Percentiles rank a stretch among this genome's conserved stretches.
Conservation (phyloP, 208 protist species). For the Naegleria fowleri region DNA sequence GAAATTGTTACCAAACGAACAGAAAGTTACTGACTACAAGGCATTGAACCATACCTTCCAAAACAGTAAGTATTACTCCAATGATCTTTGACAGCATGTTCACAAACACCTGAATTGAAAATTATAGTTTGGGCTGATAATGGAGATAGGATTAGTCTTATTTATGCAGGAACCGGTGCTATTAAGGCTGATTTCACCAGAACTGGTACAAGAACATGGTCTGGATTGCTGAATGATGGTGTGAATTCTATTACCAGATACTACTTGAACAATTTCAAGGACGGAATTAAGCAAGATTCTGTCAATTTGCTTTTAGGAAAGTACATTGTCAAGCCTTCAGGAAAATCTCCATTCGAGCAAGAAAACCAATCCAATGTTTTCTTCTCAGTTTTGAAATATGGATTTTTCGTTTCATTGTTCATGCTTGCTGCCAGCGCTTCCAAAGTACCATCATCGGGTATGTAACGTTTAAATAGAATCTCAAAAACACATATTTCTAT, state of each 20-base stretch:
- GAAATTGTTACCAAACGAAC: not conserved
- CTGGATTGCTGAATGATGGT: slow-evolving; percentile 67
- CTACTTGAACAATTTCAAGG: slow-evolving; percentile 71
- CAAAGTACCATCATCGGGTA: not conserved
- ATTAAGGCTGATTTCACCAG: slow-evolving; percentile 36
- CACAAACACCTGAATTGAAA: not conserved
- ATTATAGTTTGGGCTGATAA: slow-evolving; percentile 34
- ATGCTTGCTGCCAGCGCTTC: not conserved
- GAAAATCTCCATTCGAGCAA: not conserved
- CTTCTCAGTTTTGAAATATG: not conserved
- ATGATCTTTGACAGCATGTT: not conserved
- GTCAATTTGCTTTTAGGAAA: slow-evolving; percentile 73
- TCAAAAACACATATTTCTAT: too few species aligned
- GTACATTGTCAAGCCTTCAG: slow-evolving; percentile 39
- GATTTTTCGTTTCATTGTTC: slow-evolving; percentile 1
- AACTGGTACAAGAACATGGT: slow-evolving; percentile 31
- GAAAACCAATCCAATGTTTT: not conserved
- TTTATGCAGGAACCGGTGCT: slow-evolving; percentile 32
- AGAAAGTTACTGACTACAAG: not conserved
- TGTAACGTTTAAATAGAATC: not conserved
- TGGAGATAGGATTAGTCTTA: not conserved
- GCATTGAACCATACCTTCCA: not conserved
- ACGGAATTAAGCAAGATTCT: slow-evolving; percentile 63
- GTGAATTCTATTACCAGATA: slow-evolving; percentile 70
- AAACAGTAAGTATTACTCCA: not conserved